phyloP scores from a whole-genome alignment of 192 early-diverging fungal species.

The Irineochytrium annulatum region DNA sequence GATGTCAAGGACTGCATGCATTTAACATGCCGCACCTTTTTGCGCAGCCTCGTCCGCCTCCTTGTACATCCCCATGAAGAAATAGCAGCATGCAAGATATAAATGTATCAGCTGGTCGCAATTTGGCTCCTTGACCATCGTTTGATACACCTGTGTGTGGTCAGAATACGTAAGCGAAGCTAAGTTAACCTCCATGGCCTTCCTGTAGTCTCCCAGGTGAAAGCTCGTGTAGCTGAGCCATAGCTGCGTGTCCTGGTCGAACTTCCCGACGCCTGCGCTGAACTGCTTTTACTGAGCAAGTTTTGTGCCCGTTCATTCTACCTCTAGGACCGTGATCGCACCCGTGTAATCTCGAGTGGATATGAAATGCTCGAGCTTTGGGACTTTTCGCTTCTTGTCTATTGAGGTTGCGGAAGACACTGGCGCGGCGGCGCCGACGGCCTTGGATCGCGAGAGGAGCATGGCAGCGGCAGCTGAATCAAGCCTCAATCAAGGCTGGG shows the following conservation, averaged over 20 bases:
- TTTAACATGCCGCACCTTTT: slow-evolving; percentile 30
- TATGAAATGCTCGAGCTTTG: slow-evolving; percentile 53
- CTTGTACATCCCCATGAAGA: slow-evolving; percentile 58
- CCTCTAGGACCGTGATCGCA: slow-evolving; percentile 57
- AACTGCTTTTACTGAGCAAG: slow-evolving; percentile 34
- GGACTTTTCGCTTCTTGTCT: slow-evolving; percentile 44
- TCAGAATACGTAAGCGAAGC: background rate
- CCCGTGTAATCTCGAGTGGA: slow-evolving; percentile 51
- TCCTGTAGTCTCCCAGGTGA: slow-evolving; percentile 52
- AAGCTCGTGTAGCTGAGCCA: slow-evolving; percentile 54
- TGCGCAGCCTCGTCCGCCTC: slow-evolving; percentile 58
- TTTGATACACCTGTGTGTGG: slow-evolving; percentile 36
- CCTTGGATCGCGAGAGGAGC: no score
- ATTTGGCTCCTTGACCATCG: slow-evolving; percentile 34
- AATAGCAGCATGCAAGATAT: slow-evolving; percentile 56
- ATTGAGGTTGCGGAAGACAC: slow-evolving; percentile 15
- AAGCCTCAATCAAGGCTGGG: no score
- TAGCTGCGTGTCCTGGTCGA: slow-evolving; percentile 33
- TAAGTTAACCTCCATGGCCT: slow-evolving; percentile 47
- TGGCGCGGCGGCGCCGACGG: no score
- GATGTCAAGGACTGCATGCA: slow-evolving; percentile 2
- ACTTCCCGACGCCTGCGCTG: slow-evolving; percentile 42
- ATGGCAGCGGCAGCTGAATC: no score
- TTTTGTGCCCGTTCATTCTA: no score
- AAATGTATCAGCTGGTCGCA: slow-evolving; percentile 47